phyloP scores from a whole-genome alignment of 148 eudicot genomes.

The Arbutus unedo region DNA sequence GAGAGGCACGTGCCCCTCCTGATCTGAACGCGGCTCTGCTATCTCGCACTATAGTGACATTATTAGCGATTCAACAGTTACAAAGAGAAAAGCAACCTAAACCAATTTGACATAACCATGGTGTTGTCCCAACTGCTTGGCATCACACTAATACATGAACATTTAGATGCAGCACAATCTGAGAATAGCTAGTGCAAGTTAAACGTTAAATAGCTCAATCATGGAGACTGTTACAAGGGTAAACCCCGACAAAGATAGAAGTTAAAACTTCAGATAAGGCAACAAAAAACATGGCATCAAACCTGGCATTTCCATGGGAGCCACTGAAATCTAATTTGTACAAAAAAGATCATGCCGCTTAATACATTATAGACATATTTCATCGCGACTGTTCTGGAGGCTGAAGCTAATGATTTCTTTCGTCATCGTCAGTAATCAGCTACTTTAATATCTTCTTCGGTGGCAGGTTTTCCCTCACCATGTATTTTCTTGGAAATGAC shows the following conservation, averaged over 20 bases:
- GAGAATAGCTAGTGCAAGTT: background rate
- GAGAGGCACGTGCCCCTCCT: no score
- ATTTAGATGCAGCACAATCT: background rate
- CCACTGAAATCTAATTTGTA: background rate
- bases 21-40: no score
- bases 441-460: conserved; percentile 25
- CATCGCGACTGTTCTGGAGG: background rate
- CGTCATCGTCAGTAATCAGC: conserved; percentile 24
- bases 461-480: conserved; percentile 34
- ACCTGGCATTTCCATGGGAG: background rate
- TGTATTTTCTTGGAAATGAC: conserved; percentile 28
- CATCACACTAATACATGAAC: background rate
- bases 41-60: background rate
- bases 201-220: background rate
- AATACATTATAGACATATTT: background rate
- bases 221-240: conserved; percentile 9
- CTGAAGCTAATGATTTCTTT: background rate
- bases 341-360: background rate
- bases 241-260: background rate
- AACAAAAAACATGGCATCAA: conserved; percentile 10
- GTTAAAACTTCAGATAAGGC: background rate
- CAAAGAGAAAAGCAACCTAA: background rate
- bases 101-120: no score
- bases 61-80: background rate
- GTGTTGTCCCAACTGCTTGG: background rate